phyloP scores from a whole-genome alignment of 305 asterid genomes.

The Rubia peregrina region DNA sequence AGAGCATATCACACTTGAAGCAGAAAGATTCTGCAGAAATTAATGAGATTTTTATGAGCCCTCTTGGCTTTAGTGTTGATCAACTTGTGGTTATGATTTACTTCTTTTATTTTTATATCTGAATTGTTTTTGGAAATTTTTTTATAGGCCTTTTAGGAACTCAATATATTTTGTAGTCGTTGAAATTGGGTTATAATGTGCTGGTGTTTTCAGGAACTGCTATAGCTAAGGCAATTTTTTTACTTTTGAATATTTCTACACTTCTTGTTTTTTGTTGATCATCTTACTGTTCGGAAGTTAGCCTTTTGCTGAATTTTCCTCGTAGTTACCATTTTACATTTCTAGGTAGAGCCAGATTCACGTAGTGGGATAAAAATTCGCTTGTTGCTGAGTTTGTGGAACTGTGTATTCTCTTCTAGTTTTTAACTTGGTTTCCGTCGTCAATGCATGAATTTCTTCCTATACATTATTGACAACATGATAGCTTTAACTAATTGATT shows the following conservation, averaged over 20 bases:
- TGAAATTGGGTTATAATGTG: conserved; percentile 9
- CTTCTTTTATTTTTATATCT: neutral
- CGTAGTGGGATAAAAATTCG: neutral
- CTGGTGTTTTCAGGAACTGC: conserved; percentile 61
- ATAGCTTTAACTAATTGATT: neutral
- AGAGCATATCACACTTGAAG: conserved; percentile 52
- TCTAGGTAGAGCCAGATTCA: too few relatives aligned
- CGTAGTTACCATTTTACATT: too few relatives aligned
- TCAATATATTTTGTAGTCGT: conserved; percentile 43
- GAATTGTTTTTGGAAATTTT: neutral
- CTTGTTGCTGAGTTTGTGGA: neutral
- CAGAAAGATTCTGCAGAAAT: conserved; percentile 78
- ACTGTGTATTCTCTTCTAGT: neutral
- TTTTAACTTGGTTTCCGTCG: neutral
- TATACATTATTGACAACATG: neutral
- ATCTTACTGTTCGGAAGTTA: neutral
- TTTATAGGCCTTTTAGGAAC: conserved; percentile 50
- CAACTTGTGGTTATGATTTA: conserved; percentile 63
- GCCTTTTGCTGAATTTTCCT: neutral
- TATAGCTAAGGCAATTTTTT: conserved; percentile 57
- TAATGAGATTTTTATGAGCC: conserved; percentile 87
- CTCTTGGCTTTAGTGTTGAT: conserved; percentile 89
- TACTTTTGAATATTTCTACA: neutral
- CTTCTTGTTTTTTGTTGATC: neutral
- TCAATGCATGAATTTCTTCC: neutral